Conservation (phyloP, 371 early-diverging fungal genomes). For the Mucor lusitanicus region DNA sequence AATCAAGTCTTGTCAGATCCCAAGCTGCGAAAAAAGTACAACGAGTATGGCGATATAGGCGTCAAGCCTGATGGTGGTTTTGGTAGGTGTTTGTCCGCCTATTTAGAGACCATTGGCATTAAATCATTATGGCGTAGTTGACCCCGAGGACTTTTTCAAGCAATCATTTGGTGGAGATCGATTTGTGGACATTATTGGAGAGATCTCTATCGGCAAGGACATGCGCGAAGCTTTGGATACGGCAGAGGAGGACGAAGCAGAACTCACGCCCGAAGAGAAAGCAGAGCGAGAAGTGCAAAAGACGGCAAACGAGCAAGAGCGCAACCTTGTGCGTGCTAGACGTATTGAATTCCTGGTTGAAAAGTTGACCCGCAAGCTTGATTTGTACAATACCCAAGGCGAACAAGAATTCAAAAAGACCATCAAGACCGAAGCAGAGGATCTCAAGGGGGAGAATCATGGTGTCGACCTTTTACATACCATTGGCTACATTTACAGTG, state of each 20-base stretch:
- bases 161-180: constrained; percentile 95
- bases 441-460: constrained; percentile 84
- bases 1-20: constrained; percentile 91
- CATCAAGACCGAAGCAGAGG: constrained; percentile 81
- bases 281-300: constrained; percentile 56
- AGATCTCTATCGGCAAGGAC: constrained; percentile 90
- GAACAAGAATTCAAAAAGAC: constrained; percentile 60
- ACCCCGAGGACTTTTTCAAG: constrained; percentile 93
- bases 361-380: constrained; percentile 77
- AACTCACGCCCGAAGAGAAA: constrained; percentile 61
- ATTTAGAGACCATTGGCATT: not conserved
- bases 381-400: constrained; percentile 60
- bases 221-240: constrained; percentile 80
- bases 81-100: constrained; percentile 48
- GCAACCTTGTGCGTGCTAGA: constrained; percentile 63
- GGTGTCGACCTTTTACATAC: constrained; percentile 92
- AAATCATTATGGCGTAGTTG: constrained; percentile 44
- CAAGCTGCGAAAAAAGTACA: constrained; percentile 78
- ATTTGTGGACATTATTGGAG: constrained; percentile 94
- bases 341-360: constrained; percentile 74
- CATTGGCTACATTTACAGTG: constrained; percentile 86
- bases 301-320: constrained; percentile 34
- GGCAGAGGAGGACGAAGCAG: constrained; percentile 53
- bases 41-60: constrained; percentile 74
- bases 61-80: constrained; percentile 70